Percentiles rank a stretch among this genome's conserved stretches.
These are phyloP conservation scores for Neofusicoccum kwambonambiense DNA, from an alignment of 2,329 filamentous ascomycete genomes.

Conservation along the genomic window DNA sequence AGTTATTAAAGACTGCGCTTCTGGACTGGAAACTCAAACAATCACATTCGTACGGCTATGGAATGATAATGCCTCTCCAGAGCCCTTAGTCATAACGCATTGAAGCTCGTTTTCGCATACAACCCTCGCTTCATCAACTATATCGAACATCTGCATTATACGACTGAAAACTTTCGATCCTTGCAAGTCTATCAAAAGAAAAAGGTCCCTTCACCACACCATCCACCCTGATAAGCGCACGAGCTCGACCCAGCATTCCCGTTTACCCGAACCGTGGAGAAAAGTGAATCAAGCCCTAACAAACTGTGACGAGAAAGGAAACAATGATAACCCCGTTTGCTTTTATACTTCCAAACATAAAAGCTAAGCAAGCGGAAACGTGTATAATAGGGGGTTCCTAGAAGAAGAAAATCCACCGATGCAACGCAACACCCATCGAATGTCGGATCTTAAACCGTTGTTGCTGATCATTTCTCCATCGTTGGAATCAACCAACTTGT, in stretches of 20 bases:
- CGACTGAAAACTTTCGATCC: background rate
- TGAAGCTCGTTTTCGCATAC: background rate
- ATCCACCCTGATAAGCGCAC: background rate
- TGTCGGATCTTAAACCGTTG: background rate
- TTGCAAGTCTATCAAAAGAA: slow-evolving; percentile 1
- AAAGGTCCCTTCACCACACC: background rate
- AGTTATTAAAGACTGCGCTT: too few species aligned
- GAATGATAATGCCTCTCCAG: too few species aligned
- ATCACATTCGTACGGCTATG: too few species aligned
- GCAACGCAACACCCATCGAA: background rate
- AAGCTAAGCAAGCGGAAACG: background rate
- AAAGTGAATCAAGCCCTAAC: background rate
- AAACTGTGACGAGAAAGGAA: background rate
- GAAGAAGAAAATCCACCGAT: background rate
- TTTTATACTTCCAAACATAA: background rate
- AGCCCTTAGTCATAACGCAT: too few species aligned
- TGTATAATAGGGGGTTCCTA: background rate
- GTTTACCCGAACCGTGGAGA: too few species aligned
- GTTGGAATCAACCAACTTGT: background rate
- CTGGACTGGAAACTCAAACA: too few species aligned
- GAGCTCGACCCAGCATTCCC: background rate
- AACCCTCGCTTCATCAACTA: background rate
- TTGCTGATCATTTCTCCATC: background rate
- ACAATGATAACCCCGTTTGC: background rate
- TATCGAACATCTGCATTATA: slow-evolving; percentile 8